These are phyloP conservation scores for Jimgerdemannia flammicorona DNA, from an alignment of 192 early-diverging fungal genomes.

Conservation along the genomic window DNA sequence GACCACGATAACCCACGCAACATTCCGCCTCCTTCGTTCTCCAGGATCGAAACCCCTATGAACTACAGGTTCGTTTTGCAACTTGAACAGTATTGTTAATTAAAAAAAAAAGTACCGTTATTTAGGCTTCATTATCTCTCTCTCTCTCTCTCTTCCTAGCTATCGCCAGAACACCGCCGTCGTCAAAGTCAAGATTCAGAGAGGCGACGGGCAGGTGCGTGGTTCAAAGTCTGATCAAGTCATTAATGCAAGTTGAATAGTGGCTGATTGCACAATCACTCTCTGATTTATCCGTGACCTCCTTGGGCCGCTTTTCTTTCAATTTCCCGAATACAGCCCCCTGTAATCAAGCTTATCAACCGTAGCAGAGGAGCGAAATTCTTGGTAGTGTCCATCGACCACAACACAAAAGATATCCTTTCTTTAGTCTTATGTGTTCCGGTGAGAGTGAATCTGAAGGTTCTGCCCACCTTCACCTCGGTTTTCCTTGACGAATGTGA, in stretches of 20 bases:
- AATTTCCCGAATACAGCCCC: slow-evolving; percentile 1
- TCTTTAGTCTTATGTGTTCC: background rate
- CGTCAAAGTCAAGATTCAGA: slow-evolving; percentile 39
- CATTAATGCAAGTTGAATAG: background rate
- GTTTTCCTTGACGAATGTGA: slow-evolving; percentile 8
- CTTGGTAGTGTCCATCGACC: slow-evolving; percentile 13
- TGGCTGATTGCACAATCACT: background rate
- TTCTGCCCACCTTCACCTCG: background rate
- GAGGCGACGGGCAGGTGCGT: slow-evolving; percentile 37
- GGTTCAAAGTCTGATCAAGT: background rate
- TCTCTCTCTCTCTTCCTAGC: slow-evolving; percentile 19
- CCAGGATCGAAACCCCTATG: slow-evolving; percentile 43
- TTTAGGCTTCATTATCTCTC: background rate
- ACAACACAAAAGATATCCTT: slow-evolving; percentile 25
- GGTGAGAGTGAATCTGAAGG: no score
- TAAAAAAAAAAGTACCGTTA: background rate
- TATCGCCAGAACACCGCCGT: slow-evolving; percentile 50
- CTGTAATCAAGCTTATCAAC: slow-evolving; percentile 23
- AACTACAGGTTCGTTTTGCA: slow-evolving; percentile 45
- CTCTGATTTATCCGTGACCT: background rate
- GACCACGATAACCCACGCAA: slow-evolving; percentile 30
- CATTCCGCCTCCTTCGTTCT: slow-evolving; percentile 59
- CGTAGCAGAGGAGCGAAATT: slow-evolving; percentile 10
- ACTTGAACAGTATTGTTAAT: background rate
- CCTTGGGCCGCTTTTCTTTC: background rate